A percentile compares a stretch with the other conserved stretches of the same genome.
phyloP scores from a whole-genome alignment of 2,329 filamentous ascomycete genomes.

The Rugonectria rugulosa region DNA sequence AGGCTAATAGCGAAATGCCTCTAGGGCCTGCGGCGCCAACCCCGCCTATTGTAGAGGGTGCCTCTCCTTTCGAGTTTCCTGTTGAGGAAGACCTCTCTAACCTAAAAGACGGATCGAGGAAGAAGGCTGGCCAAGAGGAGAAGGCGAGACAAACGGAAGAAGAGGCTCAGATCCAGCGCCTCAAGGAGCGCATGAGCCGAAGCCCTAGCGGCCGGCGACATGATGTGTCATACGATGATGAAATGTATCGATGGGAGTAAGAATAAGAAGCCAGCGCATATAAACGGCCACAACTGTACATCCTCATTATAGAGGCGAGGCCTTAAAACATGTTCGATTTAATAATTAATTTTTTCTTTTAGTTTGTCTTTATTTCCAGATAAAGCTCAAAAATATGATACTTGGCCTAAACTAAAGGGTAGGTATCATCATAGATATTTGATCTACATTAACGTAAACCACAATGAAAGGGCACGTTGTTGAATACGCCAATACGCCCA shows the following conservation, averaged over 20 bases:
- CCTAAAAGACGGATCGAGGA: conserved; percentile 44
- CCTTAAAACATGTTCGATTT: too few relatives aligned
- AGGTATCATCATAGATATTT: too few relatives aligned
- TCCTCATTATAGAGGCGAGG: too few relatives aligned
- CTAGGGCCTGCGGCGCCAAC: conserved; percentile 45
- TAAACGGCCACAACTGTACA: too few relatives aligned
- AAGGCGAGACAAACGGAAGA: conserved; percentile 44
- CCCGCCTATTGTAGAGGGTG: conserved; percentile 33
- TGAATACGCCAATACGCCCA: too few relatives aligned
- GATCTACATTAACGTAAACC: too few relatives aligned
- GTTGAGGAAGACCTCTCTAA: conserved; percentile 33
- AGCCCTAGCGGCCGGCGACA: conserved; percentile 46
- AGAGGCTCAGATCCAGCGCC: conserved; percentile 49
- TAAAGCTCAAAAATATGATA: too few relatives aligned
- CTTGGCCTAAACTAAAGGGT: too few relatives aligned
- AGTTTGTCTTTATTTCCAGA: too few relatives aligned
- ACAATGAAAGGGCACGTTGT: too few relatives aligned
- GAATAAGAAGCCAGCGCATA: too few relatives aligned
- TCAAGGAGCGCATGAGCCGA: conserved; percentile 53
- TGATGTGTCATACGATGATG: conserved; percentile 48
- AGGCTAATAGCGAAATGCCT: conserved; percentile 53
- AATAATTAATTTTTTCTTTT: too few relatives aligned
- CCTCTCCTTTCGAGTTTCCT: conserved; percentile 33
- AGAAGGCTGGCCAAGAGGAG: conserved; percentile 43
- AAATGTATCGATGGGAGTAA: conserved; percentile 51